phyloP scores from a whole-genome alignment of 2,329 filamentous ascomycete genomes.

The Diaporthe caulivora region DNA sequence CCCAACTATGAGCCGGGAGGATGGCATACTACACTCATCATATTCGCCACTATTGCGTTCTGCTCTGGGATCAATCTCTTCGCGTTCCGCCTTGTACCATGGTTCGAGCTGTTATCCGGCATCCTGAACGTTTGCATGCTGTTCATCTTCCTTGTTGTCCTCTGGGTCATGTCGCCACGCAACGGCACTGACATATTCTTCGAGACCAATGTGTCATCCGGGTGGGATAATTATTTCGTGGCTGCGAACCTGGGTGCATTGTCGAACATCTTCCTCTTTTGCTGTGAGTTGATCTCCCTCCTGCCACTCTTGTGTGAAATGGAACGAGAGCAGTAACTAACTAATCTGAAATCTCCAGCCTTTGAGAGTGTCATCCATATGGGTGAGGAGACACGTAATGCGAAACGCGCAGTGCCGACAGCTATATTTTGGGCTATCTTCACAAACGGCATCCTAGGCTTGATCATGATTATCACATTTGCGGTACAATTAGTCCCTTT shows the following conservation, averaged over 20 bases:
- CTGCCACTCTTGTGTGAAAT: fast-evolving
- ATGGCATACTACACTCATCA: conserved; percentile 56
- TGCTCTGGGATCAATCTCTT: conserved; percentile 48
- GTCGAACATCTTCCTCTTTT: conserved; percentile 49
- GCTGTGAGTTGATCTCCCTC: conserved; percentile 41
- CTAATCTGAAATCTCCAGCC: conserved; percentile 44
- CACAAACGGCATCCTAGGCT: conserved; percentile 57
- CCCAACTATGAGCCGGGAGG: conserved; percentile 30
- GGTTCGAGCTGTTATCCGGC: conserved; percentile 53
- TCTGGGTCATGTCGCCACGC: conserved; percentile 36
- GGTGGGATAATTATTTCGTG: conserved; percentile 36
- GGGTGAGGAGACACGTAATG: conserved; percentile 58
- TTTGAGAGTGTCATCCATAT: conserved; percentile 63
- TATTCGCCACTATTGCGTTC: conserved; percentile 47
- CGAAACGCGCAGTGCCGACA: conserved; percentile 58
- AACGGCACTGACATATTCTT: conserved; percentile 29
- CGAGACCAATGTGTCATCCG: conserved; percentile 24
- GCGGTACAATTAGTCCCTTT: conserved; percentile 46
- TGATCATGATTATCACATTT: conserved; percentile 55
- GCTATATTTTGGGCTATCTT: conserved; percentile 58
- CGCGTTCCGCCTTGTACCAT: conserved; percentile 53
- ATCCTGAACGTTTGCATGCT: conserved; percentile 44
- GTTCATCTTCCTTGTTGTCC: conserved; percentile 31
- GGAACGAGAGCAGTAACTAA: background rate
- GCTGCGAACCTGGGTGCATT: conserved; percentile 53